Base-by-base conservation (phyloP, 2,329 filamentous ascomycete genomes). In the Fusarium humuli region DNA sequence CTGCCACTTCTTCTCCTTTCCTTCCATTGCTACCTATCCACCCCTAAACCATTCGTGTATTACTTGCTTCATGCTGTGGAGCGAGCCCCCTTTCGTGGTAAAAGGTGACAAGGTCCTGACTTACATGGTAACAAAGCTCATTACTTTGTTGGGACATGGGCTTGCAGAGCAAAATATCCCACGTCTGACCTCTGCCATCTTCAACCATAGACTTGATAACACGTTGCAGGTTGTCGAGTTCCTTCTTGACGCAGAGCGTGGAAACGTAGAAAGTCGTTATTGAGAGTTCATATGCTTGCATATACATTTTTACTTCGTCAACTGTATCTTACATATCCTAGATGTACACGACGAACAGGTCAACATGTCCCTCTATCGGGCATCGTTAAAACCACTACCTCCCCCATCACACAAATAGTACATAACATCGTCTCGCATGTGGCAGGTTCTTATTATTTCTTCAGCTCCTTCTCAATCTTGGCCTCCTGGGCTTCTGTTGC, bases 271-370 rank as follows among this genome's bases (percentile, higher is more conserved):
- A 37, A 41, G 34, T 42, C 49, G 12, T 42, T 44, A 16, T 58
- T 44, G 25, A 40, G 22, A 46, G 23, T 23, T 54, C 44, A 45
- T 60, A 50, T 46, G 58, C 45, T 55, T 46, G 27, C 48, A 63
- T 53, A 55, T 64, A 37, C 57, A 50, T 50, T 44, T 66, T 44
- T 54, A 41, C n/a, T 47, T 70, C 58, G 58, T 65, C 59, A 62
- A 61, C 59, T 66, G 47, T 75, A 75, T 75, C 65, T 73, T 75
- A 75, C 70, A 75, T 72, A 44, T 67, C 67, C 65, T 73, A 71
- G 58, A 70, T 75, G 57, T 75, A 75, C 73, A 75, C 58, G 62
- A 60, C 67, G 60, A 70, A 63, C 55, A 58, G 34, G 25, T 61
- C 58, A 61, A 56, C 42, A 47, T 42, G 22, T 63, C 58, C 25